Evolutionary conservation across 345 rosid species (phyloP).

Genomic region (Eucalyptus microcorys): DNA sequence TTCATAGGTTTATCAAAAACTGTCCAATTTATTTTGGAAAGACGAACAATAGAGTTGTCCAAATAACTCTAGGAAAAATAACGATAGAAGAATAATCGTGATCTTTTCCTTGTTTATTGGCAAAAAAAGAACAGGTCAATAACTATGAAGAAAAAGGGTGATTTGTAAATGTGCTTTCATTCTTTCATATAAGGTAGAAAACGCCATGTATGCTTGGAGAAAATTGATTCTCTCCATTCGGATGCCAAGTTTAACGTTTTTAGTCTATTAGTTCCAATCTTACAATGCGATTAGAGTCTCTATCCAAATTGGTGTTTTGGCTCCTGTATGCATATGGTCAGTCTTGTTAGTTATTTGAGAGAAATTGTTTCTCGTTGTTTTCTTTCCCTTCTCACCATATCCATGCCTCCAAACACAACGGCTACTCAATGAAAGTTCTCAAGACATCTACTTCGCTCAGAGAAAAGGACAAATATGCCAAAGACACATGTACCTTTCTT

Average conservation of each 20-base stretch:
- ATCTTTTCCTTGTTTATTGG: background rate
- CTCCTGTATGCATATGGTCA: background rate
- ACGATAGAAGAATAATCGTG: background rate
- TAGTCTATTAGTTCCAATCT: background rate
- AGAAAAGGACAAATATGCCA: background rate
- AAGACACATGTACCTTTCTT: constrained; percentile 31
- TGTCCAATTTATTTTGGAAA: background rate
- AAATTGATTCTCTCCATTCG: background rate
- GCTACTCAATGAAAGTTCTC: background rate
- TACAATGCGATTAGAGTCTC: background rate
- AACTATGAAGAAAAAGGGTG: background rate
- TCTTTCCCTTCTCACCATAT: background rate
- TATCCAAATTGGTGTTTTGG: background rate
- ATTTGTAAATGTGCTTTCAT: background rate
- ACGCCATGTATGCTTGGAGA: too few relatives aligned
- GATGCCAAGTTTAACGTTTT: background rate
- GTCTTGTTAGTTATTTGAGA: background rate
- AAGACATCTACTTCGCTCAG: background rate
- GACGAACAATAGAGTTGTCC: background rate
- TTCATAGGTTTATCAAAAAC: background rate
- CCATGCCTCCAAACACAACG: background rate
- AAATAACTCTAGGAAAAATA: background rate
- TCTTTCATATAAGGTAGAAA: background rate
- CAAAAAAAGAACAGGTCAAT: background rate
- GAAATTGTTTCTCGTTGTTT: background rate